Evolutionary conservation across 768 basidiomycete genomes (phyloP).

Genomic region (Leccinum uliginosum): DNA sequence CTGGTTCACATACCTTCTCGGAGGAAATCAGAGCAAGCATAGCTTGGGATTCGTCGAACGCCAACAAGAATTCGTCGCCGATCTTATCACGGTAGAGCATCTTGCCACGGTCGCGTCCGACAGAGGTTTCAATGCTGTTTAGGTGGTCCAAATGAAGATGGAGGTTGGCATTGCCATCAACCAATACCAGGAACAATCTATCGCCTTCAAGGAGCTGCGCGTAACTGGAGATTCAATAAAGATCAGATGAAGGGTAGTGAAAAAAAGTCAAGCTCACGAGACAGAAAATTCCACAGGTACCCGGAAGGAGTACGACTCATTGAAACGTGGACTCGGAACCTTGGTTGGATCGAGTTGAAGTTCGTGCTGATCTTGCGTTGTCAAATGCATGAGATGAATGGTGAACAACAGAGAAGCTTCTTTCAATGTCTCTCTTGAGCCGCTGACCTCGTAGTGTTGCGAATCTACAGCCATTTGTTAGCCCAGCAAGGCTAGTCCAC

Average conservation of each 20-base stretch:
- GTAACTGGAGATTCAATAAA: constrained; percentile 21
- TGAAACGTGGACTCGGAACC: constrained; percentile 25
- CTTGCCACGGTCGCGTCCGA: constrained; percentile 31
- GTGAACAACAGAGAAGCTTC: constrained; percentile 23
- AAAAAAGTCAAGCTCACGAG: constrained; percentile 13
- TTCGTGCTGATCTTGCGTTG: constrained; percentile 28
- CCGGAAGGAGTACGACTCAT: constrained; percentile 22
- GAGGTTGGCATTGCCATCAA: constrained; percentile 30
- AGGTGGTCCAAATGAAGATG: constrained; percentile 37
- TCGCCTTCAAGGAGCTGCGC: constrained; percentile 39
- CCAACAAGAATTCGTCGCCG: constrained; percentile 40
- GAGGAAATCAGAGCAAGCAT: constrained; percentile 44
- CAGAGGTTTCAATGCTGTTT: constrained; percentile 30
- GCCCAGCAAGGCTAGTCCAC: neutral
- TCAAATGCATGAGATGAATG: constrained; percentile 27
- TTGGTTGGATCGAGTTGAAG: constrained; percentile 22
- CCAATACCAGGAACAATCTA: constrained; percentile 38
- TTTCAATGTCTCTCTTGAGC: constrained; percentile 15
- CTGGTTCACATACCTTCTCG: constrained; percentile 33
- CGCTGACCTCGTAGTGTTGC: constrained; percentile 16
- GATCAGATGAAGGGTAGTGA: neutral
- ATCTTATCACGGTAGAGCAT: constrained; percentile 42
- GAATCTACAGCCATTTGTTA: constrained; percentile 9
- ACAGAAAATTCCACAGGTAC: constrained; percentile 21
- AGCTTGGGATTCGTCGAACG: constrained; percentile 50